Evolutionary conservation across 176 grass and related monocot species (phyloP).

Genomic region (Musa troglodytarum): DNA sequence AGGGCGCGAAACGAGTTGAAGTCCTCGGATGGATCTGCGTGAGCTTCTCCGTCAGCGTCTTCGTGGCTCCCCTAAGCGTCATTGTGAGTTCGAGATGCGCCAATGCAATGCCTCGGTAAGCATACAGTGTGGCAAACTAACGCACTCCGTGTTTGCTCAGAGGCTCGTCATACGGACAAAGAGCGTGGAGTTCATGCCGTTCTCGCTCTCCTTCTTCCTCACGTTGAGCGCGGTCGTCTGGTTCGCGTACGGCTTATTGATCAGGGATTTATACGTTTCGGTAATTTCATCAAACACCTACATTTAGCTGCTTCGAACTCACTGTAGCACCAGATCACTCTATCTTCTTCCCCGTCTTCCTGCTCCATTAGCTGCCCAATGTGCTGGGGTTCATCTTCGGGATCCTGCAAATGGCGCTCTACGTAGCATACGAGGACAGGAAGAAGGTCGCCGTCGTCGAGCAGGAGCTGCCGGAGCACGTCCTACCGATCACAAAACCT

Average conservation of each 20-base stretch:
- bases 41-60: slow-evolving; percentile 57
- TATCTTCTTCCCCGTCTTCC: too few species aligned
- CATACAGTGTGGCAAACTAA: too few species aligned
- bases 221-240: slow-evolving; percentile 75
- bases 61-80: slow-evolving; percentile 81
- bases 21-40: slow-evolving; percentile 84
- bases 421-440: slow-evolving; percentile 44
- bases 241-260: slow-evolving; percentile 76
- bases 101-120: too few species aligned
- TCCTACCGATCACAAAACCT: slow-evolving; percentile 24
- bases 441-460: slow-evolving; percentile 16
- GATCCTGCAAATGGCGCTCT: slow-evolving; percentile 72
- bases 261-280: slow-evolving; percentile 67
- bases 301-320: too few species aligned
- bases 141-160: slow-evolving; percentile 22
- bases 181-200: slow-evolving; percentile 99
- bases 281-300: slow-evolving; percentile 9
- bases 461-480: slow-evolving; percentile 43
- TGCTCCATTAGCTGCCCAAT: slow-evolving; percentile 38
- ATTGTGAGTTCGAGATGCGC: slow-evolving; percentile 34
- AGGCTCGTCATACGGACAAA: slow-evolving; percentile 81
- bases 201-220: slow-evolving; percentile 74
- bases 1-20: slow-evolving; percentile 28
- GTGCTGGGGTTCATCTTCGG: slow-evolving; percentile 75
- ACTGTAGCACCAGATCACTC: background rate